Evolutionary conservation across 1,284 basidiomycete genomes (phyloP).

Genomic region (Blastosporella zonata): DNA sequence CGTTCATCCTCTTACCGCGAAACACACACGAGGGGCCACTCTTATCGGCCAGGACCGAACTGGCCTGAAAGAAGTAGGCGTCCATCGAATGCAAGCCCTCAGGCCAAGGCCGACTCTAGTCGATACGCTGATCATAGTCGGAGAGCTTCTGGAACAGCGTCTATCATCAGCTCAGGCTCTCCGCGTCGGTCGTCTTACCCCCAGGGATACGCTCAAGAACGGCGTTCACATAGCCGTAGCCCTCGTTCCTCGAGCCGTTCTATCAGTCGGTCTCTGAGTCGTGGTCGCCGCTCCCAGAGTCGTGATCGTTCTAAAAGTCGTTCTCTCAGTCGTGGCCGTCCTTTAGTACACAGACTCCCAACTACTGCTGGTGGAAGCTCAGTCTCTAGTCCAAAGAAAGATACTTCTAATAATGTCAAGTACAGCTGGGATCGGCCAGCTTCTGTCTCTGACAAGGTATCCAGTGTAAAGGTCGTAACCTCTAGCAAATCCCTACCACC

Average conservation of each 20-base stretch:
- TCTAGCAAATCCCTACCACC: slow-evolving; percentile 7
- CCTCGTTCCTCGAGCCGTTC: slow-evolving; percentile 16
- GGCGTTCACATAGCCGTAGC: slow-evolving; percentile 14
- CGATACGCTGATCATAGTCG: slow-evolving; percentile 10
- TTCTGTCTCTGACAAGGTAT: slow-evolving; percentile 6
- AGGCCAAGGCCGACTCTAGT: slow-evolving; percentile 10
- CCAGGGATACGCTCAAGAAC: slow-evolving; percentile 1
- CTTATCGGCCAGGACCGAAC: slow-evolving; percentile 37
- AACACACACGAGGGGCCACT: slow-evolving; percentile 30
- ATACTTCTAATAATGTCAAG: slow-evolving; percentile 13
- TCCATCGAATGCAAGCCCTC: slow-evolving; percentile 10
- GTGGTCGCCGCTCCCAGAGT: slow-evolving; percentile 18
- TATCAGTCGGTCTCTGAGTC: slow-evolving; percentile 17
- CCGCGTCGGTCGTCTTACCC: slow-evolving; percentile 17
- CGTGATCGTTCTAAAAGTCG: slow-evolving; percentile 14
- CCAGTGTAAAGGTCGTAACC: slow-evolving; percentile 1
- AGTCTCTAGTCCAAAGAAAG: slow-evolving; percentile 12
- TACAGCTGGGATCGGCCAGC: slow-evolving; percentile 18
- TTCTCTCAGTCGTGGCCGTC: slow-evolving; percentile 18
- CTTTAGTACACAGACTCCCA: slow-evolving; percentile 8
- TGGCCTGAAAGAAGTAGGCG: slow-evolving; percentile 9
- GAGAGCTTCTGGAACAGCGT: slow-evolving; percentile 16
- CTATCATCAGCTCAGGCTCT: slow-evolving; percentile 21
- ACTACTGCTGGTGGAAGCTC: slow-evolving; percentile 6
- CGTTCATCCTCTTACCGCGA: slow-evolving; percentile 37